A percentile compares a stretch with the other conserved stretches of the same genome.
These are phyloP conservation scores for Pseudogymnoascus sp. DNA, from an alignment of 2,329 filamentous ascomycete genomes.

Conservation along the genomic window DNA sequence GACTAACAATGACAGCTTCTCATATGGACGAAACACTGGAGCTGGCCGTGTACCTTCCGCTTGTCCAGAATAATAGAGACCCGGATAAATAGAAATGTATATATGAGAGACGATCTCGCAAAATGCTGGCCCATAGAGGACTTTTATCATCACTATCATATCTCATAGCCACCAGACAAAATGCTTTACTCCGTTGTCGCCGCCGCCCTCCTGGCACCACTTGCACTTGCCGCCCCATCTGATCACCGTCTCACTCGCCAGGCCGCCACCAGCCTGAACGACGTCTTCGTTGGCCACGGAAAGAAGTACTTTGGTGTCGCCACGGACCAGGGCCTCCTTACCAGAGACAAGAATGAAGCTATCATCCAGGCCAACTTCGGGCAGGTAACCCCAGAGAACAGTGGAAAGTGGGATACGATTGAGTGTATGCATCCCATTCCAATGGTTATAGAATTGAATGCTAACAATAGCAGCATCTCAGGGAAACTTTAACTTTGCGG, in stretches of 20 bases:
- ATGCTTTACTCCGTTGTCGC: not conserved
- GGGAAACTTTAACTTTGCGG: constrained; percentile 47
- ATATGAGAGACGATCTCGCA: not conserved
- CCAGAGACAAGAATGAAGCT: constrained; percentile 41
- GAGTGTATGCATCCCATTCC: constrained; percentile 30
- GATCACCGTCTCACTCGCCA: not conserved
- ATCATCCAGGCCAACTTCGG: constrained; percentile 57
- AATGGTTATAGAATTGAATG: not conserved
- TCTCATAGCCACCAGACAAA: not conserved
- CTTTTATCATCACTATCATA: not conserved
- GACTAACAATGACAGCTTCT: not conserved
- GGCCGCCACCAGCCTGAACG: constrained; percentile 41
- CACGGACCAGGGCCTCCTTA: constrained; percentile 48
- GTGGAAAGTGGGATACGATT: constrained; percentile 60
- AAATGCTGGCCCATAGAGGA: not conserved
- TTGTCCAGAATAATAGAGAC: not conserved
- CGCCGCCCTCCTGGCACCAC: not conserved
- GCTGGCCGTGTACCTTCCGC: not conserved
- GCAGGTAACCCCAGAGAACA: constrained; percentile 61
- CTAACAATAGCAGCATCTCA: constrained; percentile 24
- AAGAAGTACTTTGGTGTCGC: constrained; percentile 59
- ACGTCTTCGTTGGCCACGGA: constrained; percentile 51
- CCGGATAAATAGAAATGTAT: not conserved
- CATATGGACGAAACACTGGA: constrained; percentile 5
- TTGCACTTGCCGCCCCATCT: not conserved